A percentile compares a stretch with the other conserved stretches of the same genome.
These are phyloP conservation scores for Beauveria australis DNA, from an alignment of 2,329 filamentous ascomycete genomes.

Conservation along the genomic window DNA sequence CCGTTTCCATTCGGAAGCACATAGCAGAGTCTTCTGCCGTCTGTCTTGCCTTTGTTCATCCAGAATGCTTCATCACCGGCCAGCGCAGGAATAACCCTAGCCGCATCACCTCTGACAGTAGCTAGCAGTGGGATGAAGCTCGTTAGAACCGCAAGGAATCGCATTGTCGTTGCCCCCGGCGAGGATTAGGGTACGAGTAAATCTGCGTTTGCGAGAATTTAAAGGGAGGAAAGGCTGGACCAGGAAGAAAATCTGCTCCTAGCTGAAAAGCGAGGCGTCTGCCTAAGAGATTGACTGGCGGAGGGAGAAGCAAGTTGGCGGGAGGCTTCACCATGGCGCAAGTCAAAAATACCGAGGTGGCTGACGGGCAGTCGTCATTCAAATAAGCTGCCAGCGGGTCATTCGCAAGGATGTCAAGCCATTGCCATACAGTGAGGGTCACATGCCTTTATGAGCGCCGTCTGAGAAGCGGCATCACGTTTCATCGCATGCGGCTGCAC, in stretches of 20 bases:
- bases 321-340: background rate
- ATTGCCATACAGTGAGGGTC: background rate
- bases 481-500: background rate
- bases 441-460: no score
- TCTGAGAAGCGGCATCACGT: background rate
- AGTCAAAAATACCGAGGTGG: background rate
- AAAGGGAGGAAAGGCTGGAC: no score
- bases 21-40: slow-evolving; percentile 17
- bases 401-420: background rate
- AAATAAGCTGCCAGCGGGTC: background rate
- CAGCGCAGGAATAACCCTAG: background rate
- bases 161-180: background rate
- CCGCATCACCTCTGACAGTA: background rate
- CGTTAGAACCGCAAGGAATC: background rate
- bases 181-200: no score
- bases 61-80: background rate
- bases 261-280: background rate
- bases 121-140: background rate
- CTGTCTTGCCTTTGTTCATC: background rate
- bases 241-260: background rate
- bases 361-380: background rate
- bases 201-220: no score
- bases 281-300: background rate
- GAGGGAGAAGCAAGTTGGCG: background rate
- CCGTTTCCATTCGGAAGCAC: slow-evolving; percentile 19